Percentiles rank a stretch among this genome's conserved stretches.
Conservation (phyloP, 2,329 filamentous ascomycete genomes). For the Hypoxylon sp. region DNA sequence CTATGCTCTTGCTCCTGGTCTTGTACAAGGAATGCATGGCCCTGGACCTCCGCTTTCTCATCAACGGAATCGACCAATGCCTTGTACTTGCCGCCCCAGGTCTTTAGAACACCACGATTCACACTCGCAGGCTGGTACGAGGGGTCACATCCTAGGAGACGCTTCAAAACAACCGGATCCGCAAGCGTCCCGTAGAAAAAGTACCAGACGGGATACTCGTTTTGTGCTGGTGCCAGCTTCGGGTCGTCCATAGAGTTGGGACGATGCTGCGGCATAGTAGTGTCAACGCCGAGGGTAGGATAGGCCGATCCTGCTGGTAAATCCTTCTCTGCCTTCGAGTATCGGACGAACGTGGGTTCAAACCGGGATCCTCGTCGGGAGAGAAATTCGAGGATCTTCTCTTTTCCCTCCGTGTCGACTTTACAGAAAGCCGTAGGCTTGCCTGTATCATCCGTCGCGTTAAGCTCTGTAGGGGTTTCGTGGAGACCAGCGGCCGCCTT, state of each 20-base stretch:
- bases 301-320: neutral
- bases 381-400: slow-evolving; percentile 6
- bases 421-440: neutral
- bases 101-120: slow-evolving; percentile 2
- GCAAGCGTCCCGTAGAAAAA: slow-evolving; percentile 60
- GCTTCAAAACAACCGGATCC: slow-evolving; percentile 49
- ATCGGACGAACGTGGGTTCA: slow-evolving; percentile 9
- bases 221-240: slow-evolving; percentile 15
- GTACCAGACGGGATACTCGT: slow-evolving; percentile 55
- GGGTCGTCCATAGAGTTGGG: neutral
- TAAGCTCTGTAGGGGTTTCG: neutral
- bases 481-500: neutral
- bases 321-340: slow-evolving; percentile 15
- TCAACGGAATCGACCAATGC: neutral
- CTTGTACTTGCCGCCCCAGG: slow-evolving; percentile 13
- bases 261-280: slow-evolving; percentile 11
- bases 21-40: slow-evolving; percentile 13
- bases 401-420: neutral
- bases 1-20: slow-evolving; percentile 9
- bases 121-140: slow-evolving; percentile 5
- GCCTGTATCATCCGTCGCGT: slow-evolving; percentile 4
- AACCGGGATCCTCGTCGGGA: neutral
- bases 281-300: slow-evolving; percentile 13
- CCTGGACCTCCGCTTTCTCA: neutral
- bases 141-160: slow-evolving; percentile 47